These are phyloP conservation scores for Arabidopsis hybrid DNA, from an alignment of 441 rosid species.

Conservation along the genomic window DNA sequence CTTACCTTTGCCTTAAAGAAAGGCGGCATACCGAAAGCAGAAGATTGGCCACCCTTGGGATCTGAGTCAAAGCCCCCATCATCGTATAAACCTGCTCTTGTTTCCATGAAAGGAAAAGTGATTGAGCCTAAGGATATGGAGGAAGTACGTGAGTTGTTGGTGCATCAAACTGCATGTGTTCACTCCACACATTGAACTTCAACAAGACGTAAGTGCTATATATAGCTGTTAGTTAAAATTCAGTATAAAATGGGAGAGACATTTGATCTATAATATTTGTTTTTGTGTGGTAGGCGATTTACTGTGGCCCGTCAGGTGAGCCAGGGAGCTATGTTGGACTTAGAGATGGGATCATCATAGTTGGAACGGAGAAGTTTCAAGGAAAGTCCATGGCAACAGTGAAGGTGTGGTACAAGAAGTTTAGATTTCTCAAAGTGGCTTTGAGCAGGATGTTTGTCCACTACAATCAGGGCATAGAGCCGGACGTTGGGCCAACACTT, in stretches of 20 bases:
- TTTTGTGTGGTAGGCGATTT: neutral
- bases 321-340: neutral
- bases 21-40: neutral
- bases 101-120: neutral
- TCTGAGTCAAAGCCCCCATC: neutral
- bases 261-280: neutral
- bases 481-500: neutral
- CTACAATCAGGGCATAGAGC: too few species aligned
- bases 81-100: neutral
- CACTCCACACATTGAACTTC: neutral
- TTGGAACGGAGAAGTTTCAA: neutral
- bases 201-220: neutral
- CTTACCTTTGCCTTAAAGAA: neutral
- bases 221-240: neutral
- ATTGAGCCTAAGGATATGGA: neutral
- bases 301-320: neutral
- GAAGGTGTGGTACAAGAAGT: neutral
- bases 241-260: neutral
- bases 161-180: neutral
- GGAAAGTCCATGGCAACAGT: slow-evolving; percentile 2
- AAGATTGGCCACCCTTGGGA: neutral
- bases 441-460: slow-evolving; percentile 13
- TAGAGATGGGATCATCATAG: slow-evolving; percentile 3
- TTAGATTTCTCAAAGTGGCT: neutral
- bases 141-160: neutral